Percentiles rank a stretch among this genome's conserved stretches.
Evolutionary conservation across 345 rosid genomes (phyloP).

Genomic region (Aquilaria malaccensis): DNA sequence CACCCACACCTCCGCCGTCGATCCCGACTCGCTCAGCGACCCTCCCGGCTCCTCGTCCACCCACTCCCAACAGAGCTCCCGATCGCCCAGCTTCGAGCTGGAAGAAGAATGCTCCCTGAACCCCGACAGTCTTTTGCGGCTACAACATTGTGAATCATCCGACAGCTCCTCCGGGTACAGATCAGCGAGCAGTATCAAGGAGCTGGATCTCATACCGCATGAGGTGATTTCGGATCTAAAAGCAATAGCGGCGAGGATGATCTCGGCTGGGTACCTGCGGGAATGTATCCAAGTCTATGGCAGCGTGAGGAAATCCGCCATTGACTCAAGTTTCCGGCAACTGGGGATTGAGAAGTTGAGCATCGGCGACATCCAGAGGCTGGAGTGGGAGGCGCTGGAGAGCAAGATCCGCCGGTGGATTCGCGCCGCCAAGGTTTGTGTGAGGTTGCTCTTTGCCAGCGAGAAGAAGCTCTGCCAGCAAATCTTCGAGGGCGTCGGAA

Average conservation of each 20-base stretch:
- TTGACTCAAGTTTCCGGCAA: slow-evolving; percentile 58
- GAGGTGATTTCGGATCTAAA: slow-evolving; percentile 66
- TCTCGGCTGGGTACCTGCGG: slow-evolving; percentile 66
- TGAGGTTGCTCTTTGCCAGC: slow-evolving; percentile 74
- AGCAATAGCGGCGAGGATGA: slow-evolving; percentile 70
- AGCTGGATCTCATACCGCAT: slow-evolving; percentile 71
- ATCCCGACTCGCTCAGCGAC: slow-evolving; percentile 44
- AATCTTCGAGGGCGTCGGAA: slow-evolving; percentile 65
- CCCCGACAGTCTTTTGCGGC: neutral
- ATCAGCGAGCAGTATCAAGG: slow-evolving; percentile 80
- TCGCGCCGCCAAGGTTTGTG: slow-evolving; percentile 71
- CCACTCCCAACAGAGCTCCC: neutral
- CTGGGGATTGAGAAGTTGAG: slow-evolving; percentile 85
- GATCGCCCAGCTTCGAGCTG: slow-evolving; percentile 11
- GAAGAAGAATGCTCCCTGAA: slow-evolving; percentile 24
- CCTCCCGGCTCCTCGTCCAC: slow-evolving; percentile 24
- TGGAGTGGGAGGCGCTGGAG: slow-evolving; percentile 83
- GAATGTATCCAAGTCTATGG: slow-evolving; percentile 95
- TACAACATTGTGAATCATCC: slow-evolving; percentile 15
- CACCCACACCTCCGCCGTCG: slow-evolving; percentile 52
- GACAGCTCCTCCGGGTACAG: slow-evolving; percentile 40
- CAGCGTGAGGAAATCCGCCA: slow-evolving; percentile 75
- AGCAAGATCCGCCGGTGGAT: slow-evolving; percentile 86
- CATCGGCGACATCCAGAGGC: slow-evolving; percentile 88
- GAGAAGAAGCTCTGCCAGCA: slow-evolving; percentile 82